Base-by-base conservation (phyloP, 1,139 yeast species). In the Blastobotrys indianensis region DNA sequence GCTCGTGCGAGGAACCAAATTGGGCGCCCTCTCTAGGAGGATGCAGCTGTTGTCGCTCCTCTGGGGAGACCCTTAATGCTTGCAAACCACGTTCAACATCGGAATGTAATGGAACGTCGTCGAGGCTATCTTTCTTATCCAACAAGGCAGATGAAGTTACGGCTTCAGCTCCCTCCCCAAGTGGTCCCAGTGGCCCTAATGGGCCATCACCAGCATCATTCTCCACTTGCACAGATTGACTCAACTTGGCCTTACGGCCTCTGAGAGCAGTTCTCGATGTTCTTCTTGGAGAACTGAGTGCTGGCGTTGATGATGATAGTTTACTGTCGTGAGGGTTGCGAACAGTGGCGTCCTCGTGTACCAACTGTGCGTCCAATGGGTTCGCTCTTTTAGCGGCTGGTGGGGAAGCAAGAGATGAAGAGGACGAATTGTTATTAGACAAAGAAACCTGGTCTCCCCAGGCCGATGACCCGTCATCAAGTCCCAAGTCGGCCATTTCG, bases 361-460 rank as follows among this genome's bases (percentile, higher is more conserved):
- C 25, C 25, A 20, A 7, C 7, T 20, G 25, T 20, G 4, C 6
- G 29, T 33, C 30, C 41, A 38, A 20, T 20, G 41, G 41, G 28
- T 42, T 41, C 9, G 25, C 15, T 9, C 4, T 28, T 12, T 42
- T 30, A 4, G 8, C 15, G 3, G 28, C 34, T 10, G 25, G 32
- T 3, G 45, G 45, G n/a, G 45, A 42, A 4, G 30, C 45, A 6
- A 49, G 39, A 20, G 54, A 53, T 11, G 59, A 53, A 16, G 57
- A 44, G 6, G 57, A 52, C 23, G 58, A 55, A 41, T 53, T 54
- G 46, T 50, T 50, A 32, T 52, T 45, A n/a, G 54, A 50, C 36
- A 53, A 28, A 16, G 60, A 56, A 20, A 54, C 58, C 47, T 56
- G 59, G 48, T 57, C 60, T 9, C 56, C 60, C 60, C 60, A 57